These are phyloP conservation scores for Parietaria judaica DNA, from an alignment of 306 rosid species.

Conservation along the genomic window DNA sequence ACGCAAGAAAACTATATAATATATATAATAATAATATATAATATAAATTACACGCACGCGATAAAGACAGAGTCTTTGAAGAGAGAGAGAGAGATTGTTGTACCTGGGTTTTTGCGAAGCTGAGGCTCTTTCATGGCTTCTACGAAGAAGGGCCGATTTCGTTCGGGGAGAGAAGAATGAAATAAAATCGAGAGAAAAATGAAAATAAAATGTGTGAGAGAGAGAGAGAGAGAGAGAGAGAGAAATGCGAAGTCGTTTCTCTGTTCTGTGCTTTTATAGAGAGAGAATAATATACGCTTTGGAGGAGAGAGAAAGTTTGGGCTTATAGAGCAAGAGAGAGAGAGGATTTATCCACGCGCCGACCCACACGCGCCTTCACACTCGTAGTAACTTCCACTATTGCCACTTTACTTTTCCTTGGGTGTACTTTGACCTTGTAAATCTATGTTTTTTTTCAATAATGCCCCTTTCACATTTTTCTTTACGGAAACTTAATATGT, in stretches of 20 bases:
- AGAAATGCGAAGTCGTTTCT: conserved; percentile 40
- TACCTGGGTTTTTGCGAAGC: conserved; percentile 46
- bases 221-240: conserved; percentile 9
- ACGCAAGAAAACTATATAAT: background rate
- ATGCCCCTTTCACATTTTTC: too few relatives aligned
- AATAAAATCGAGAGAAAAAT: conserved; percentile 15
- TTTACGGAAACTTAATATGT: too few relatives aligned
- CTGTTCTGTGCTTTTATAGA: conserved; percentile 18
- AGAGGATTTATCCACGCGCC: conserved; percentile 12
- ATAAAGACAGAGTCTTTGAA: background rate
- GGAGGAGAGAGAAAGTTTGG: conserved; percentile 32
- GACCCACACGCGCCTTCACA: conserved; percentile 40
- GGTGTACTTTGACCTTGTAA: fast-evolving
- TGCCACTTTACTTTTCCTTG: background rate
- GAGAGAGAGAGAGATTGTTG: conserved; percentile 3
- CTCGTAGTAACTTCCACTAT: conserved; percentile 12
- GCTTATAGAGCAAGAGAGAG: conserved; percentile 16
- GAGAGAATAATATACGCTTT: conserved; percentile 16
- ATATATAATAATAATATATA: background rate
- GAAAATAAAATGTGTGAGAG: background rate
- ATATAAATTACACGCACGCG: background rate
- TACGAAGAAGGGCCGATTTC: conserved; percentile 40
- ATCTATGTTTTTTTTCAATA: background rate
- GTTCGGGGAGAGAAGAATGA: conserved; percentile 22
- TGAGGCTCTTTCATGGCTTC: conserved; percentile 51